Evolutionary conservation across 257 asterid species (phyloP).

Genomic region (Ballota nigra): DNA sequence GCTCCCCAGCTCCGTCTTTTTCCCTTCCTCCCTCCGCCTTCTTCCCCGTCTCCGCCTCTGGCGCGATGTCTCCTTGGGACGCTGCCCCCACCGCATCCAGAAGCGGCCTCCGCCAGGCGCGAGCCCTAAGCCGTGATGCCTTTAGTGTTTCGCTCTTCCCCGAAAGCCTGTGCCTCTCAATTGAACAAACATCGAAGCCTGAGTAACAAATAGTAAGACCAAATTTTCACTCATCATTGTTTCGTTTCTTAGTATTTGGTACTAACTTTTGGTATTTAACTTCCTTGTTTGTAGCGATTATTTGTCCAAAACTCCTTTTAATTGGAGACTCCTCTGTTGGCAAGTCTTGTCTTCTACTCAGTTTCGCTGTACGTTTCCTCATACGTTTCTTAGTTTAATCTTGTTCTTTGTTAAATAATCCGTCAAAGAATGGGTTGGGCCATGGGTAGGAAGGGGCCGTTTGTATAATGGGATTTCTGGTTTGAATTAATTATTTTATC

Average conservation of each 20-base stretch:
- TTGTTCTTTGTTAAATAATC: not conserved
- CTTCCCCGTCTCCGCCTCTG: too few species aligned
- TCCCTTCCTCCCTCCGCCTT: too few species aligned
- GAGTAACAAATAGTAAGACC: constrained; percentile 48
- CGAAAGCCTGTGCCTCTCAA: not conserved
- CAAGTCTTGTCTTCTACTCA: constrained; percentile 59
- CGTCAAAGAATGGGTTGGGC: not conserved
- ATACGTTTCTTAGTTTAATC: not conserved
- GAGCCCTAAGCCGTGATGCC: too few species aligned
- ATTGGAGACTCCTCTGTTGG: constrained; percentile 65
- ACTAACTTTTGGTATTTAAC: not conserved
- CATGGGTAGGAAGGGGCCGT: not conserved
- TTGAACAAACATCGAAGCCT: not conserved
- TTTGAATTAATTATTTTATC: not conserved
- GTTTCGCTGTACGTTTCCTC: constrained; percentile 50
- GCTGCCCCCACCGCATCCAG: too few species aligned
- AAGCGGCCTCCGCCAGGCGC: too few species aligned
- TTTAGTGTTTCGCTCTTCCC: too few species aligned
- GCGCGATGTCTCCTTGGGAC: too few species aligned
- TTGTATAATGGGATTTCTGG: constrained; percentile 1
- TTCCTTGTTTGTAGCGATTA: constrained; percentile 36
- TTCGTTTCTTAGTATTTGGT: not conserved
- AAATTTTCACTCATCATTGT: not conserved
- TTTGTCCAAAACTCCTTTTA: constrained; percentile 55
- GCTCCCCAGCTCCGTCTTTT: too few species aligned